phyloP scores from a whole-genome alignment of 768 basidiomycete genomes.

The Cystobasidium ongulense region DNA sequence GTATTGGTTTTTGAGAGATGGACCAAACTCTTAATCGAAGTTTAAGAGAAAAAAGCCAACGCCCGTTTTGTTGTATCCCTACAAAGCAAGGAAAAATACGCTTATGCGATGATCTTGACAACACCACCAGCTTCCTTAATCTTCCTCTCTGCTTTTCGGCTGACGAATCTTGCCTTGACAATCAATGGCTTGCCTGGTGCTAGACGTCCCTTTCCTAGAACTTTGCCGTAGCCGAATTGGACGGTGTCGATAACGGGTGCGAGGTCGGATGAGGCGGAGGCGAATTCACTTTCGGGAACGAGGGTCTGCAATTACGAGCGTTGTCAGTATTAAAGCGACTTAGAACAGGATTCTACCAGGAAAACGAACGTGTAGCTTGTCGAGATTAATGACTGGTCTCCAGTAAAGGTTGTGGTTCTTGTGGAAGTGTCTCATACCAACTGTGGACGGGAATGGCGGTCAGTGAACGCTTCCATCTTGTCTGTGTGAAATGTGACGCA shows the following conservation, averaged over 20 bases:
- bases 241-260: slow-evolving; percentile 88
- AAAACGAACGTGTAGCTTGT: slow-evolving; percentile 57
- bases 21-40: too few relatives aligned
- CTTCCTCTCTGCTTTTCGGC: slow-evolving; percentile 43
- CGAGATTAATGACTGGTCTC: slow-evolving; percentile 96
- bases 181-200: slow-evolving; percentile 80
- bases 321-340: background rate
- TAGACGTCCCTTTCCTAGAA: slow-evolving; percentile 89
- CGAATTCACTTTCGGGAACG: slow-evolving; percentile 75
- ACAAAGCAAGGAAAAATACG: slow-evolving; percentile 26
- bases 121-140: slow-evolving; percentile 74
- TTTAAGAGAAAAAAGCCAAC: background rate
- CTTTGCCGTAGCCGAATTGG: slow-evolving; percentile 76
- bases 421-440: slow-evolving; percentile 98
- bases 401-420: slow-evolving; percentile 80
- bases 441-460: slow-evolving; percentile 27
- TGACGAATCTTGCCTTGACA: slow-evolving; percentile 72
- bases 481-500: background rate
- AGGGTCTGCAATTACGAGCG: slow-evolving; percentile 56
- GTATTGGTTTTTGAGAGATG: too few relatives aligned
- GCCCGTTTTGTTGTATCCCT: too few relatives aligned
- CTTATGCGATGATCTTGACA: slow-evolving; percentile 78
- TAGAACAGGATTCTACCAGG: background rate
- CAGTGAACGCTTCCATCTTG: background rate
- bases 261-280: slow-evolving; percentile 63